These are phyloP conservation scores for Zoysia matrella DNA, from an alignment of 202 grass and related monocot genomes.

Conservation along the genomic window DNA sequence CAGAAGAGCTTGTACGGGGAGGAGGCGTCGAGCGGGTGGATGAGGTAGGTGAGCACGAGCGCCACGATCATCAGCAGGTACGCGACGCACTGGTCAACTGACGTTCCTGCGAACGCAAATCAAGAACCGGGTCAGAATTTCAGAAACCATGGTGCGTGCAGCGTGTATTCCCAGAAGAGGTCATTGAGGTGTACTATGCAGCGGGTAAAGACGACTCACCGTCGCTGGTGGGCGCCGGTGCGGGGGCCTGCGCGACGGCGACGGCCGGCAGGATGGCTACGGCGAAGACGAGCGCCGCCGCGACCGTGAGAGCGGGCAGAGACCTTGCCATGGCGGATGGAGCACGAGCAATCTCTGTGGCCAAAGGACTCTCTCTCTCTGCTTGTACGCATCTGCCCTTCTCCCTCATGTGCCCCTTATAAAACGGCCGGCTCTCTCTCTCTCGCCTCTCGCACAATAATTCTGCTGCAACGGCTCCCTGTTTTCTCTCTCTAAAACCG, in stretches of 20 bases:
- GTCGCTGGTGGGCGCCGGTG: slow-evolving; percentile 70
- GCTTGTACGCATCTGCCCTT: slow-evolving; percentile 23
- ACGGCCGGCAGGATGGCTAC: slow-evolving; percentile 30
- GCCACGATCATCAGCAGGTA: slow-evolving; percentile 72
- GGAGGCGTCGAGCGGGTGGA: slow-evolving; percentile 74
- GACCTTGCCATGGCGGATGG: slow-evolving; percentile 55
- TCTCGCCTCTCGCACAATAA: background rate
- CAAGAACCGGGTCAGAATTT: background rate
- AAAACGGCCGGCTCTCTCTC: background rate
- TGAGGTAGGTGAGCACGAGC: slow-evolving; percentile 82
- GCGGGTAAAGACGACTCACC: slow-evolving; percentile 43
- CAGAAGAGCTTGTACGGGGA: slow-evolving; percentile 68
- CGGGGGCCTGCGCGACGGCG: slow-evolving; percentile 52
- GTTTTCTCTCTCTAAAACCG: slow-evolving; percentile 15
- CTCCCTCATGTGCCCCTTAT: background rate
- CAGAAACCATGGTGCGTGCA: no score
- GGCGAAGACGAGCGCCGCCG: slow-evolving; percentile 46
- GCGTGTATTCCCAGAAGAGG: background rate
- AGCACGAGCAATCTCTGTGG: background rate
- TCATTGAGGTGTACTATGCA: background rate
- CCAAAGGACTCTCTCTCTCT: background rate
- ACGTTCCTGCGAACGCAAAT: slow-evolving; percentile 43
- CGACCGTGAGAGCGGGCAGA: slow-evolving; percentile 27
- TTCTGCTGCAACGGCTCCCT: slow-evolving; percentile 15
- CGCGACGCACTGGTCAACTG: slow-evolving; percentile 64